Evolutionary conservation across 441 rosid genomes (phyloP).

Genomic region (Cnidoscolus chayamansa): DNA sequence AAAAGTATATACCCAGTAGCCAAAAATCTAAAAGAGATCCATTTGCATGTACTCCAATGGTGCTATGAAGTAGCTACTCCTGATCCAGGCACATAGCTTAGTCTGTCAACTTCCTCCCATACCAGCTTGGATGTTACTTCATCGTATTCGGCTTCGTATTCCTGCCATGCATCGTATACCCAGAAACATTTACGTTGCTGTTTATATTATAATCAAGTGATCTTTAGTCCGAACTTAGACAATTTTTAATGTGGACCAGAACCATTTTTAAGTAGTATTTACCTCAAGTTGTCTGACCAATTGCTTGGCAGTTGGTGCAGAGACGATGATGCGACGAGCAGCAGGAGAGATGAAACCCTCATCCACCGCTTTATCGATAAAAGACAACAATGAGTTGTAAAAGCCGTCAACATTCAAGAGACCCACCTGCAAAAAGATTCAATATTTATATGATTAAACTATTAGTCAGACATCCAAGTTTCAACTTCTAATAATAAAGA

Average conservation of each 20-base stretch:
- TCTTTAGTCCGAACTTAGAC: too few relatives aligned
- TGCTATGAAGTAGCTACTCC: conserved; percentile 46
- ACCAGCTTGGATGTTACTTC: conserved; percentile 74
- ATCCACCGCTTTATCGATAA: conserved; percentile 86
- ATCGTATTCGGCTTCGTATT: conserved; percentile 68
- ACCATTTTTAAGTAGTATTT: not conserved
- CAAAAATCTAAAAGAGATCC: not conserved
- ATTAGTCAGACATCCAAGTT: conserved; percentile 2
- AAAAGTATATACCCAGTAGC: conserved; percentile 17
- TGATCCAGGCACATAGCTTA: conserved; percentile 52
- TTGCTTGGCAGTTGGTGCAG: conserved; percentile 80
- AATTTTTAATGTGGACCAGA: too few relatives aligned
- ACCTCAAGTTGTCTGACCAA: conserved; percentile 90
- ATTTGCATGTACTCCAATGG: not conserved
- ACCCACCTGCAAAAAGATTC: conserved; percentile 63
- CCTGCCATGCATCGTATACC: conserved; percentile 32
- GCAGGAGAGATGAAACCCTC: conserved; percentile 83
- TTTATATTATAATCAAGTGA: too few relatives aligned
- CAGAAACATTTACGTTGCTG: not conserved
- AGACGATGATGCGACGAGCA: conserved; percentile 83
- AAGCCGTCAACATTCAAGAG: conserved; percentile 93
- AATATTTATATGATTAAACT: not conserved
- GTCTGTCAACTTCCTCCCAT: conserved; percentile 80
- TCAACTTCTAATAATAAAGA: conserved; percentile 4
- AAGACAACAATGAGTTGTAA: conserved; percentile 76